These are phyloP conservation scores for Chaetomiaceae sp. DNA, from an alignment of 2,329 filamentous ascomycete genomes.

Conservation along the genomic window DNA sequence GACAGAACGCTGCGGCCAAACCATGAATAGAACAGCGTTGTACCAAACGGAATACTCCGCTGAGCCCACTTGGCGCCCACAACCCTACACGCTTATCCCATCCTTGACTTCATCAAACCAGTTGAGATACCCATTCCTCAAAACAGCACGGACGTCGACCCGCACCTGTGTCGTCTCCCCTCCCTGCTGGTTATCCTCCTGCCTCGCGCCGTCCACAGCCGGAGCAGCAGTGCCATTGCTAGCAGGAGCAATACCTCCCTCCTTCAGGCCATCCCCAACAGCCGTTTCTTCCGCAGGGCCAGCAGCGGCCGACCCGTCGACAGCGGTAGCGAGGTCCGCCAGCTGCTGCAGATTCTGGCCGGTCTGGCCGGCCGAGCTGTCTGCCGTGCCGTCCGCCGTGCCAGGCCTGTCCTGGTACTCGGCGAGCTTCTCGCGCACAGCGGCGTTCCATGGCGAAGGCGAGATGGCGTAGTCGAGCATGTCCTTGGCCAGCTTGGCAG, in stretches of 20 bases:
- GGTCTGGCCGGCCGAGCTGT: constrained; percentile 10
- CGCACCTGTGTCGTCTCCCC: neutral
- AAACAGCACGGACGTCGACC: constrained; percentile 7
- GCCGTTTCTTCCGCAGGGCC: neutral
- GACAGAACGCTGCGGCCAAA: no score
- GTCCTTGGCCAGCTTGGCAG: constrained; percentile 50
- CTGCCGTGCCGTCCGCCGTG: neutral
- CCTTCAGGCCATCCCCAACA: neutral
- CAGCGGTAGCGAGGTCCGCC: constrained; percentile 43
- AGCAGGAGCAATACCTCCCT: neutral
- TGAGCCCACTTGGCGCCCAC: no score
- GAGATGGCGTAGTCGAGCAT: constrained; percentile 51
- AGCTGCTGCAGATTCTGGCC: constrained; percentile 53
- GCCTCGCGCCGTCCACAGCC: neutral
- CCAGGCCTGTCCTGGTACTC: constrained; percentile 28
- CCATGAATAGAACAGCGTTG: no score
- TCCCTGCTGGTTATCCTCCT: neutral
- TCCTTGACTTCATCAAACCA: constrained; percentile 15
- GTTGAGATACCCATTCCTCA: constrained; percentile 17
- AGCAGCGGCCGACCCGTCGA: constrained; percentile 14
- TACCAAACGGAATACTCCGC: no score
- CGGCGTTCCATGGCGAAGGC: constrained; percentile 53
- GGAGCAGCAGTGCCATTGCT: neutral
- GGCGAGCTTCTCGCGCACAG: constrained; percentile 49
- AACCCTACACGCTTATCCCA: neutral